These are phyloP conservation scores for Onygenales sp. DNA, from an alignment of 2,329 filamentous ascomycete genomes.

Conservation along the genomic window DNA sequence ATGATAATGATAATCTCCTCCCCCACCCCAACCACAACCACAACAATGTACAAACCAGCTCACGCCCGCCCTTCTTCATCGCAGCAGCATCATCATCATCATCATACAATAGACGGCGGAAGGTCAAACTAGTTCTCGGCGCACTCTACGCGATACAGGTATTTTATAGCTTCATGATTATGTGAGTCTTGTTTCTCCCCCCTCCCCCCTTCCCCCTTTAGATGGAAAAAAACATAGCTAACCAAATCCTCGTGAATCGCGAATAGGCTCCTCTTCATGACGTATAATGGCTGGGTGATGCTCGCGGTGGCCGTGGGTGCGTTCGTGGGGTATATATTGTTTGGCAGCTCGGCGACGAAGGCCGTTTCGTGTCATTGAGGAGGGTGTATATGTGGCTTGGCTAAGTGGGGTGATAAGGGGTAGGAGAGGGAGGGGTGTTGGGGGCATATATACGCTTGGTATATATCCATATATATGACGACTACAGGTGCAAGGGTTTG, in stretches of 20 bases:
- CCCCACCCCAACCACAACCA: conserved; percentile 7
- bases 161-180: conserved; percentile 99
- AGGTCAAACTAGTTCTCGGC: conserved; percentile 69
- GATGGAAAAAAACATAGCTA: not conserved
- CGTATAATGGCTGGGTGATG: conserved; percentile 99
- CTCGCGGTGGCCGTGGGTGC: conserved; percentile 79
- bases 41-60: conserved; percentile 45
- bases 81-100: conserved; percentile 52
- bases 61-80: conserved; percentile 46
- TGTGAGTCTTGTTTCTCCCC: conserved; percentile 55
- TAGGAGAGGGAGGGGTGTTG: not conserved
- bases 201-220: not conserved
- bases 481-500: not conserved
- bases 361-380: conserved; percentile 80
- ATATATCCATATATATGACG: not conserved
- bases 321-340: conserved; percentile 77
- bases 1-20: conserved; percentile 15
- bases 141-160: conserved; percentile 83
- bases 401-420: too few species aligned
- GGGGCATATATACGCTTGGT: not conserved
- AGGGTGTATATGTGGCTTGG: not conserved
- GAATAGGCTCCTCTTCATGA: conserved; percentile 92
- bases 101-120: conserved; percentile 45
- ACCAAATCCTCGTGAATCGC: not conserved
- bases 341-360: conserved; percentile 68